These are phyloP conservation scores for Paramecium caudatum DNA, from an alignment of 73 alveolate genomes.

Conservation along the genomic window DNA sequence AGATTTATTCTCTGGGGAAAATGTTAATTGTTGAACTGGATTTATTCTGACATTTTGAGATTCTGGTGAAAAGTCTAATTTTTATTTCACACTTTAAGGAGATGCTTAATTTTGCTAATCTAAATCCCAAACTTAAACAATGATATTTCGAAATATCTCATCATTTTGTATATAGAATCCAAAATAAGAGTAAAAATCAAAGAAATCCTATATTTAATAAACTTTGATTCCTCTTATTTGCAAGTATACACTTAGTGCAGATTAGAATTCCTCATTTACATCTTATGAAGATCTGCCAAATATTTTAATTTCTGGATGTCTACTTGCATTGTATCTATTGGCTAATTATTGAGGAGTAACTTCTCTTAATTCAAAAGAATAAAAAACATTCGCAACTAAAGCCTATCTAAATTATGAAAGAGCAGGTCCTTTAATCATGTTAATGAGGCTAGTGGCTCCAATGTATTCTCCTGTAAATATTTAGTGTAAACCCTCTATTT, in stretches of 20 bases:
- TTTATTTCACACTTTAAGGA: constrained; percentile 15
- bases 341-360: constrained; percentile 15
- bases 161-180: constrained; percentile 59
- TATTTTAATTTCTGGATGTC: constrained; percentile 48
- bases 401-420: constrained; percentile 7
- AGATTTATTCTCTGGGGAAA: constrained; percentile 22
- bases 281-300: neutral
- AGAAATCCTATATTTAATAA: neutral
- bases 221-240: constrained; percentile 33
- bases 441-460: neutral
- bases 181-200: constrained; percentile 61
- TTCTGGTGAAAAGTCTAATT: constrained; percentile 24
- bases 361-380: constrained; percentile 29
- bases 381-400: constrained; percentile 15
- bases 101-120: constrained; percentile 28
- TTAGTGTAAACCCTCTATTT: neutral
- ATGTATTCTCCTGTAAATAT: constrained; percentile 52
- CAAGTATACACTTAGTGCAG: neutral
- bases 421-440: constrained; percentile 20
- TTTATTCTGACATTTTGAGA: neutral
- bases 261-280: constrained; percentile 22
- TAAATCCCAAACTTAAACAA: constrained; percentile 3
- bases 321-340: neutral
- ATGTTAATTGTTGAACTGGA: neutral
- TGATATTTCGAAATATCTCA: constrained; percentile 10